Conservation (phyloP, 176 grass and related monocot species). For the Poa pratensis region DNA sequence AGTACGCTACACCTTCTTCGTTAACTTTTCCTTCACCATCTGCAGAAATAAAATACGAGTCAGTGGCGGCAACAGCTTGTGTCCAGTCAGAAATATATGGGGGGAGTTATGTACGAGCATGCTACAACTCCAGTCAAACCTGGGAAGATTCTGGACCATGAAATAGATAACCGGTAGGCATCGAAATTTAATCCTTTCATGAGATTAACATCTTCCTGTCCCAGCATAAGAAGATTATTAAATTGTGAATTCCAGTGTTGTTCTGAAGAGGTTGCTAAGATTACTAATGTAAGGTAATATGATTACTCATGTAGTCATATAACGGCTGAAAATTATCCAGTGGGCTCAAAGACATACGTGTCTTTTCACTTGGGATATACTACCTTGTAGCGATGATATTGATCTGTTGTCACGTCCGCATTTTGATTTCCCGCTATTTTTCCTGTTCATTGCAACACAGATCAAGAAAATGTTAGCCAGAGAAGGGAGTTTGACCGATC, state of each 20-base stretch:
- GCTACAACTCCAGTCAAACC: constrained; percentile 32
- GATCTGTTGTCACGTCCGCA: constrained; percentile 59
- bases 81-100: neutral
- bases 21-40: constrained; percentile 68
- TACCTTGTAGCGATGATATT: constrained; percentile 82
- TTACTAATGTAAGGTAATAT: neutral
- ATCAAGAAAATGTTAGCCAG: neutral
- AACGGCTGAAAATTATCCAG: neutral
- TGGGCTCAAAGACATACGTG: neutral
- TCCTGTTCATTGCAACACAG: constrained; percentile 40
- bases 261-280: neutral
- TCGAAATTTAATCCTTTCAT: constrained; percentile 69
- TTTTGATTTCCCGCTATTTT: constrained; percentile 50
- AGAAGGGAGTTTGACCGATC: neutral
- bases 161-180: constrained; percentile 73
- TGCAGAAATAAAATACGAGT: constrained; percentile 33
- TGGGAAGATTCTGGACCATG: constrained; percentile 78
- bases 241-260: neutral
- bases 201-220: constrained; percentile 59
- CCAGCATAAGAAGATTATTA: neutral
- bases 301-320: neutral
- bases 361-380: neutral
- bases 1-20: constrained; percentile 64
- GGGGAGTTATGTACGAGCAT: neutral
- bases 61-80: neutral